A percentile compares a stretch with the other conserved stretches of the same genome.
These are phyloP conservation scores for Fonsecaea pedrosoi DNA, from an alignment of 2,329 filamentous ascomycete genomes.

Conservation along the genomic window DNA sequence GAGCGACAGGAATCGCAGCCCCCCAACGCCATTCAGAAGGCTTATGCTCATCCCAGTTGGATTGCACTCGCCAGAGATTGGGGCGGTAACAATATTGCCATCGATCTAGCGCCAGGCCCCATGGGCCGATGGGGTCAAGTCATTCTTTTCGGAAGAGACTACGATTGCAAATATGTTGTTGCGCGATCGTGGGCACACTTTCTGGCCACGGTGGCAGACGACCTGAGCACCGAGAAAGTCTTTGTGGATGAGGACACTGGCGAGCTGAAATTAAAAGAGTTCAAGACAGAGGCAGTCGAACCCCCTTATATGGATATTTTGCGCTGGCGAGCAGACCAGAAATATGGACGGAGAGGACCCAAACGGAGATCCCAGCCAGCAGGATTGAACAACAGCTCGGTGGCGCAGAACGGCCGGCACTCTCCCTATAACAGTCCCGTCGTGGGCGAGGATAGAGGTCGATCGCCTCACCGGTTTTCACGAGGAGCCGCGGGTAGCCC, in stretches of 20 bases:
- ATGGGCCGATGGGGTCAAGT: slow-evolving; percentile 94
- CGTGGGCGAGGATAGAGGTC: slow-evolving; percentile 53
- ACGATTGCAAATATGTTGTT: slow-evolving; percentile 97
- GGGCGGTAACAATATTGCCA: slow-evolving; percentile 96
- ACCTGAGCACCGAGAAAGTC: slow-evolving; percentile 87
- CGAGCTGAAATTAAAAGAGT: slow-evolving; percentile 91
- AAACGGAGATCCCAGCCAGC: slow-evolving; percentile 55
- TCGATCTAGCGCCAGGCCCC: slow-evolving; percentile 90
- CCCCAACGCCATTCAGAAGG: slow-evolving; percentile 83
- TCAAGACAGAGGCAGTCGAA: slow-evolving; percentile 86
- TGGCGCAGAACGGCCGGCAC: slow-evolving; percentile 55
- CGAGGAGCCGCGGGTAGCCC: slow-evolving; percentile 53
- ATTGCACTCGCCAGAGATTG: slow-evolving; percentile 96
- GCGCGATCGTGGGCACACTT: slow-evolving; percentile 91
- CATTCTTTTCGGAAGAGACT: slow-evolving; percentile 95
- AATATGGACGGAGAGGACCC: slow-evolving; percentile 72
- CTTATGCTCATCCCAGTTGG: slow-evolving; percentile 92
- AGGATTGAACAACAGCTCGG: slow-evolving; percentile 61
- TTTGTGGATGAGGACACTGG: slow-evolving; percentile 89
- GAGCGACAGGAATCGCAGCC: slow-evolving; percentile 88
- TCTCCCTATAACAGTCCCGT: slow-evolving; percentile 60
- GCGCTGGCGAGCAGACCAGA: slow-evolving; percentile 94
- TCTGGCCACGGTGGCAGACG: slow-evolving; percentile 84
- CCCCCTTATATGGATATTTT: slow-evolving; percentile 94
- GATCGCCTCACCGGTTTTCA: slow-evolving; percentile 57